phyloP scores from a whole-genome alignment of 2,329 filamentous ascomycete genomes.

The Mycosphaerella arachidis region DNA sequence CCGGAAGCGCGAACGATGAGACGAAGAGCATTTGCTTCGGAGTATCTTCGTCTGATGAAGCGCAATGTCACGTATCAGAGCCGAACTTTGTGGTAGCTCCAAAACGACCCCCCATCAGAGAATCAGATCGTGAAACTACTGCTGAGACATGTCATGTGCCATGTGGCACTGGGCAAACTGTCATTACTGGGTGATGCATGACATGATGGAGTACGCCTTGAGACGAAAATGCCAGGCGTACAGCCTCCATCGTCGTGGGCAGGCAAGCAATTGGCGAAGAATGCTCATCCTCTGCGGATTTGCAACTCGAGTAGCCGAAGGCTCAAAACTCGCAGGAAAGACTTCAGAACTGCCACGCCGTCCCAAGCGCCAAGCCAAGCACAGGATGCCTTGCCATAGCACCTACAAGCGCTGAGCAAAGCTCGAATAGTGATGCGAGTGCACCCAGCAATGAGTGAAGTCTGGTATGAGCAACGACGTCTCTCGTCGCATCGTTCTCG shows the following conservation, averaged over 20 bases:
- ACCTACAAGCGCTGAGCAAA: too few relatives aligned
- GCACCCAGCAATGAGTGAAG: too few relatives aligned
- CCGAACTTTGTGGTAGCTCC: not conserved
- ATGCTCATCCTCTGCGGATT: not conserved
- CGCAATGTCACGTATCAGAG: not conserved
- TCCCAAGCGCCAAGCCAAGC: too few relatives aligned
- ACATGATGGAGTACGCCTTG: not conserved
- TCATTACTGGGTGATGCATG: not conserved
- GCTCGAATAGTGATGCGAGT: too few relatives aligned
- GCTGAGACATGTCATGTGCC: not conserved
- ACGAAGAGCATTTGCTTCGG: not conserved
- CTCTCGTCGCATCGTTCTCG: too few relatives aligned
- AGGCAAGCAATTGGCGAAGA: not conserved
- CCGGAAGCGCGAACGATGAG: not conserved
- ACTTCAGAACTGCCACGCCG: too few relatives aligned
- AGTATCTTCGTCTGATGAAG: not conserved
- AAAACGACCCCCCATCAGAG: not conserved
- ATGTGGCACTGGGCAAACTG: not conserved
- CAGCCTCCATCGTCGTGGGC: not conserved
- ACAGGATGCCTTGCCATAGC: too few relatives aligned
- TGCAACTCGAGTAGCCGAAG: too few relatives aligned
- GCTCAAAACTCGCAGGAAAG: too few relatives aligned
- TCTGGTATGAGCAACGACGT: too few relatives aligned
- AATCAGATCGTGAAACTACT: not conserved
- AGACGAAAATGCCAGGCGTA: not conserved